These are phyloP conservation scores for Chondrus crispus DNA, from an alignment of 23 red algal species.

Conservation along the genomic window DNA sequence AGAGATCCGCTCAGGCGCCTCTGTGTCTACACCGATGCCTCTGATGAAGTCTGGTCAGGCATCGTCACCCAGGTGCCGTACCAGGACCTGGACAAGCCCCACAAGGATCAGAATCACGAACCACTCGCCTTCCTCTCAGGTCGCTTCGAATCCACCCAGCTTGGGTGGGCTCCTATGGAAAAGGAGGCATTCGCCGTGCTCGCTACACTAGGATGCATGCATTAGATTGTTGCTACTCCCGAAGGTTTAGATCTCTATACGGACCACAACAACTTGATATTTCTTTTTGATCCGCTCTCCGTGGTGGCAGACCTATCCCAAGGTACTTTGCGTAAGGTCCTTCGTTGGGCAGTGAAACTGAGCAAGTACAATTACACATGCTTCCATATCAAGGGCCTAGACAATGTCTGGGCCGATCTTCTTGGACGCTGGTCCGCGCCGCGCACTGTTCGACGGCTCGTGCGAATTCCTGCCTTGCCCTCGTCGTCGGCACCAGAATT, in stretches of 20 bases:
- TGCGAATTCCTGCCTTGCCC: not conserved
- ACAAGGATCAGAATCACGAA: not conserved
- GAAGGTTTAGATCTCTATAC: not conserved
- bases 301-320: not conserved
- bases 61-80: not conserved
- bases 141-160: not conserved
- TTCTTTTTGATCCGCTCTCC: not conserved
- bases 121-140: not conserved
- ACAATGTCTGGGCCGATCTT: constrained; percentile 1
- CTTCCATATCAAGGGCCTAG: not conserved
- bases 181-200: not conserved
- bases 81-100: not conserved
- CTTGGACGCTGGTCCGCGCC: not conserved
- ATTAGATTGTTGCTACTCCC: not conserved
- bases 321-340: not conserved
- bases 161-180: not conserved
- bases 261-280: not conserved
- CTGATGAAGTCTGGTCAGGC: not conserved
- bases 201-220: not conserved
- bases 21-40: not conserved
- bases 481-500: not conserved
- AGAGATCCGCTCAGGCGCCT: not conserved
- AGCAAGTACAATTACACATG: not conserved
- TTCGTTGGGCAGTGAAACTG: not conserved
- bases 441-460: not conserved